These are phyloP conservation scores for Sisymbrium altissimum DNA, from an alignment of 345 rosid species.

Conservation along the genomic window DNA sequence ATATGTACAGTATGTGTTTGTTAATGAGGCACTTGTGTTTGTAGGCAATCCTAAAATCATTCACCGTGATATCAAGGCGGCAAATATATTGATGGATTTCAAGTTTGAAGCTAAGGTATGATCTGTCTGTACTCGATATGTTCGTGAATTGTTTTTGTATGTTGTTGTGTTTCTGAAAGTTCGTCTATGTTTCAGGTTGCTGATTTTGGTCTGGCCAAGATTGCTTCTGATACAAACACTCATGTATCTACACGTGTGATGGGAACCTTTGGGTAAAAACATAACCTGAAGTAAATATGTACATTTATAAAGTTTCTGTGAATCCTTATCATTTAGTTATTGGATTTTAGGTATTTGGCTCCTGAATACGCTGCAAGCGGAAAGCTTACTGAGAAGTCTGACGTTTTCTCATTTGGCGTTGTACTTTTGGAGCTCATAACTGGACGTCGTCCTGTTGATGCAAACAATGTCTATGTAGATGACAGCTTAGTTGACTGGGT, in stretches of 20 bases:
- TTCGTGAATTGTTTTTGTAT: neutral
- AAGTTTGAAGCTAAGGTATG: slow-evolving; percentile 79
- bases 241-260: slow-evolving; percentile 94
- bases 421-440: slow-evolving; percentile 83
- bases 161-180: slow-evolving; percentile 4
- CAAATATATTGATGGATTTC: slow-evolving; percentile 79
- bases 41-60: slow-evolving; percentile 64
- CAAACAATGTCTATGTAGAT: slow-evolving; percentile 49
- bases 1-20: too few relatives aligned
- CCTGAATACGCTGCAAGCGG: slow-evolving; percentile 93
- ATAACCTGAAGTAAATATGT: neutral
- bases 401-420: slow-evolving; percentile 86
- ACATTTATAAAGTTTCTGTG: neutral
- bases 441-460: slow-evolving; percentile 71
- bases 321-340: neutral
- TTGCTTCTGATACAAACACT: slow-evolving; percentile 71
- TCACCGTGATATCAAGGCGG: slow-evolving; percentile 87
- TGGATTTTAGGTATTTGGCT: slow-evolving; percentile 61
- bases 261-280: slow-evolving; percentile 60
- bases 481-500: slow-evolving; percentile 96
- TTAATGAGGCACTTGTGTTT: neutral
- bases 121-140: neutral
- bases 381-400: slow-evolving; percentile 77
- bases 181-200: slow-evolving; percentile 33
- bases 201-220: slow-evolving; percentile 92